Evolutionary conservation across 1,284 basidiomycete genomes (phyloP).

Genomic region (Rhodotorula glutinis): DNA sequence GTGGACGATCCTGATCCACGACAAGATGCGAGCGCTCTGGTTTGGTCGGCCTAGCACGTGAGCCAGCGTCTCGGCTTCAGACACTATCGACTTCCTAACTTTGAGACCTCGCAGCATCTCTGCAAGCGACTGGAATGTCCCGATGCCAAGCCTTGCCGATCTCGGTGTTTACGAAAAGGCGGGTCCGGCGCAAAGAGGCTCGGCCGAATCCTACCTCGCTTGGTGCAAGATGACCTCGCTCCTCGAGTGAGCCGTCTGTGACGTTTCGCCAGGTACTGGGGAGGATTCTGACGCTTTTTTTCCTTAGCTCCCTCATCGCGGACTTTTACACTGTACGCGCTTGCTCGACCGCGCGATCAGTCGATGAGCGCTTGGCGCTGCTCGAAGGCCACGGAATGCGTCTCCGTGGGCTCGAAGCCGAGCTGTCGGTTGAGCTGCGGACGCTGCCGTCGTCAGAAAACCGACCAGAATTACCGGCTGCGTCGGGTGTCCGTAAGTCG

Average conservation of each 20-base stretch:
- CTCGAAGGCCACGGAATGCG: constrained; percentile 38
- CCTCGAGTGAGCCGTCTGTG: constrained; percentile 34
- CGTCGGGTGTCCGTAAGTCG: neutral
- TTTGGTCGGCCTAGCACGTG: constrained; percentile 46
- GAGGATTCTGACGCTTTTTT: neutral
- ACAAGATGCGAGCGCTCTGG: constrained; percentile 44
- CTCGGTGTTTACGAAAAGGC: constrained; percentile 27
- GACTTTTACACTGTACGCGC: constrained; percentile 42
- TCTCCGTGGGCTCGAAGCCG: constrained; percentile 34
- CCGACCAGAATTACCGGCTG: neutral
- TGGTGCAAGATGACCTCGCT: constrained; percentile 41
- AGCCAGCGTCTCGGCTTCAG: constrained; percentile 6
- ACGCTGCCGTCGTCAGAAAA: neutral
- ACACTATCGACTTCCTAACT: too few species aligned
- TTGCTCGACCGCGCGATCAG: constrained; percentile 4
- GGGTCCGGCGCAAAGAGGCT: constrained; percentile 15
- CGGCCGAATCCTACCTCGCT: constrained; percentile 43
- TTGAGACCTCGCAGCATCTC: constrained; percentile 24
- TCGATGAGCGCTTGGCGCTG: constrained; percentile 28
- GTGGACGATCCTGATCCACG: constrained; percentile 34
- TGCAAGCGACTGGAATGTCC: constrained; percentile 38
- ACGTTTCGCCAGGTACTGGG: too few species aligned
- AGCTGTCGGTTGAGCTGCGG: constrained; percentile 22
- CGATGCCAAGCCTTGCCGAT: constrained; percentile 42
- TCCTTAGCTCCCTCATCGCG: constrained; percentile 32